A percentile compares a stretch with the other conserved stretches of the same genome.
Conservation (phyloP, 148 eudicot genomes). For the Silene uniflora region DNA sequence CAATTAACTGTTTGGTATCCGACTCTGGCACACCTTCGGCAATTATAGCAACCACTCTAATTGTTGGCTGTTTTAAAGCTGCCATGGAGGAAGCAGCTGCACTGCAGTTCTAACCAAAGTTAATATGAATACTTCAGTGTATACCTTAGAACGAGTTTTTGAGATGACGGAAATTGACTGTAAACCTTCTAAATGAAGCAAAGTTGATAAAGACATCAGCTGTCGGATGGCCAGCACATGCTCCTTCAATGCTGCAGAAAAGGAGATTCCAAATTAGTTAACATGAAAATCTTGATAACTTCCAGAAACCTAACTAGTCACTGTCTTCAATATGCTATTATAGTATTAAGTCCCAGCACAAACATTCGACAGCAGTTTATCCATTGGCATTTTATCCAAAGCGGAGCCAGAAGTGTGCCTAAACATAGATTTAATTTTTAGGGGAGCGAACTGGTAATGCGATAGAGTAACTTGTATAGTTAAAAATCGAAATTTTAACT, state of each 20-base stretch:
- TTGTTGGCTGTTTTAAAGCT: constrained; percentile 92
- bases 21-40: constrained; percentile 98
- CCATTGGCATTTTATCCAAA: too few relatives aligned
- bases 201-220: constrained; percentile 98
- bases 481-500: too few relatives aligned
- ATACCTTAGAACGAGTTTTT: background rate
- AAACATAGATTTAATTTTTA: too few relatives aligned
- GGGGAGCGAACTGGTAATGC: too few relatives aligned
- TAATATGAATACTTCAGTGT: background rate
- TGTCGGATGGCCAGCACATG: constrained; percentile 93
- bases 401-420: too few relatives aligned
- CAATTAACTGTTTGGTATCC: constrained; percentile 88
- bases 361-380: background rate
- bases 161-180: background rate
- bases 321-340: background rate
- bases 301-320: background rate
- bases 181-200: constrained; percentile 93
- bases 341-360: background rate
- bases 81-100: constrained; percentile 91
- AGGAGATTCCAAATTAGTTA: background rate
- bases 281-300: background rate
- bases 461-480: too few relatives aligned
- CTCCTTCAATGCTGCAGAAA: constrained; percentile 74
- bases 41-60: constrained; percentile 86
- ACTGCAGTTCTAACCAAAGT: constrained; percentile 39